Evolutionary conservation across 2,329 filamentous ascomycete species (phyloP), one percentile per base, ranked within the genome.

Genomic region (Colletotrichum brevisporum): DNA sequence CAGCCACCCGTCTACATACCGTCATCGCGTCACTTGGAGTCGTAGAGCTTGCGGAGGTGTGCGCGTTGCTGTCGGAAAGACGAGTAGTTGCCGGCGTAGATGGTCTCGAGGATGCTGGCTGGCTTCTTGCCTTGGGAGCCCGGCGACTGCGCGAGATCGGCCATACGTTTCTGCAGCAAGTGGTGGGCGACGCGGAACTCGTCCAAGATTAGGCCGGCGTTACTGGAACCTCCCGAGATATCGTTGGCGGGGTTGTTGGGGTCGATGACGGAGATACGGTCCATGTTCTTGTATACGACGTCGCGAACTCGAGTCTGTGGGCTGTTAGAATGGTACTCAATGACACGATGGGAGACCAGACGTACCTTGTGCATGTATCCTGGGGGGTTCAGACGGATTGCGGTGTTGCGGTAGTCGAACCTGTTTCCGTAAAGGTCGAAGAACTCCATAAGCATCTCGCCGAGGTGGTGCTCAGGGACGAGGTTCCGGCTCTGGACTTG

Each of bases 191-290:
- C 81, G 1, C 87, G 83, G 78, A 99, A 98, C 13, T 86, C 84
- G n/a, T 84, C 77, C 72, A 93, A 83, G 56, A 98, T 92, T 9
- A 88, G 83, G 0, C 80, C 73, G 8, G 92, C 93, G 72, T 93
- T 92, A 53, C 84, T 87, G 0, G 94, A 96, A 10, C 95, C 95
- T 10, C 94, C 94, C 0, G 96, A 91, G 27, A 99, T 96, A 76
- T 99, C 96, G 78, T 98, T 98, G 27, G 86, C 83, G 0, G 88
- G 78, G 67, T 93, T 92, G 78, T 98, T 97, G 0, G 96, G 96
- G 76, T 99, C 96, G 67, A 97, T 92, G 74, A 99, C 97, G 9
- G 92, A 93, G 2, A 99, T 85, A 1, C 94, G 90, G 58, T 91
- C 85, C 15, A 79, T 80, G 75, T 91, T 90, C 74, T 87, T 88